Base-by-base conservation (phyloP, 495 filamentous ascomycete species). In the Glonium stellatum region DNA sequence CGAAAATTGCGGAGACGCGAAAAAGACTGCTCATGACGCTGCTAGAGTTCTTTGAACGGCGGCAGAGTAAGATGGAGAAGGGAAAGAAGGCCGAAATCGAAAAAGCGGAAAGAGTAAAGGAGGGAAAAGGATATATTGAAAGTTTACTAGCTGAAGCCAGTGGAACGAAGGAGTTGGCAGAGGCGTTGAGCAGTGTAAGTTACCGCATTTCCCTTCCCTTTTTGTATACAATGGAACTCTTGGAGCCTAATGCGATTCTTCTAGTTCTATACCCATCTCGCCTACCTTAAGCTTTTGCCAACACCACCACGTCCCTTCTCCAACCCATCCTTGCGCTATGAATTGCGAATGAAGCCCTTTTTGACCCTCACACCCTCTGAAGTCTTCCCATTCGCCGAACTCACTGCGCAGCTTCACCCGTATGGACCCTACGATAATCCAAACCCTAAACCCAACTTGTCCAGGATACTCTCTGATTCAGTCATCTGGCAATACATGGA, bases 301-400 rank as follows among this genome's bases (percentile, higher is more conserved):
- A 63, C 77, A 1, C 82, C 85, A 5, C 71, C 79, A 0, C 76
- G 84, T 1, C 87, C 89, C 0, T 96, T 93, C 71, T 82, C 84
- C 49, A 81, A 76, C 27, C 82, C 90, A 59, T 70, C 70, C 35
- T 73, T 92, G 25, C 84, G 92, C 5, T 95, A 96, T 71, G 85
- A 93, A 62, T 73, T 95, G 2, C 87, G 93, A 37, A 93, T 96
- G 90, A 92, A 89, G 67, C 90, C 90, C 0, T 97, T 95, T 60
- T 74, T 85, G 6, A 67, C 74, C 5, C 82, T 97, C 42, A 77
- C 79, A 21, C 72, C 90, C 9, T 89, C 90, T 0, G 82, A 85
- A 60, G 73, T 91, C n/a, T 82, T 87, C 0, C 75, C 83, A 0
- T 90, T 79, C 57, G 80, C 83, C 4, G 79, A 84, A 22, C 88